Evolutionary conservation across 768 basidiomycete species (phyloP).

Genomic region (Termitomyces sp.): DNA sequence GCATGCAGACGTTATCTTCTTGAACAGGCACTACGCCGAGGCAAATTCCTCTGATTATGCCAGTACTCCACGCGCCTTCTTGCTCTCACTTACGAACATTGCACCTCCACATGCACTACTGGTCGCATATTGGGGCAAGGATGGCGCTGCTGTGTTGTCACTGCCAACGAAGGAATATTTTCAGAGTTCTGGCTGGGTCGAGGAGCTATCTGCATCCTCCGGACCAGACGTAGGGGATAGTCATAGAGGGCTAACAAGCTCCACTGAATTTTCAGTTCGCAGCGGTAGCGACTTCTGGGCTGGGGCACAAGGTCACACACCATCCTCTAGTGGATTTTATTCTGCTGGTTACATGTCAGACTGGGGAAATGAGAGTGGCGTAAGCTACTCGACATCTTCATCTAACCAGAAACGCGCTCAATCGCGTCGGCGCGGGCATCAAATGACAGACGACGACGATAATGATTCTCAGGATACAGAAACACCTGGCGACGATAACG

Average conservation of each 20-base stretch:
- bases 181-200: constrained; percentile 81
- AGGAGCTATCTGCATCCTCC: constrained; percentile 37
- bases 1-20: constrained; percentile 80
- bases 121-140: constrained; percentile 78
- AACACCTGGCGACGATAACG: constrained; percentile 38
- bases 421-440: constrained; percentile 26
- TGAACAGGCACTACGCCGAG: constrained; percentile 71
- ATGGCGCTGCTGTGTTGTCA: constrained; percentile 79
- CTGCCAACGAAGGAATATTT: constrained; percentile 85
- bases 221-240: constrained; percentile 9
- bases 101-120: constrained; percentile 75
- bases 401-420: constrained; percentile 18
- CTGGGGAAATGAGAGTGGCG: constrained; percentile 26
- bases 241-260: constrained; percentile 20
- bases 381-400: constrained; percentile 24
- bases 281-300: constrained; percentile 83
- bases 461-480: constrained; percentile 63
- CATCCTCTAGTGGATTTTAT: constrained; percentile 53
- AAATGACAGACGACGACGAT: constrained; percentile 44
- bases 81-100: constrained; percentile 67
- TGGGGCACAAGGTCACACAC: constrained; percentile 50
- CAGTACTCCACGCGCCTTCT: constrained; percentile 69
- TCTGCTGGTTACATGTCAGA: constrained; percentile 35
- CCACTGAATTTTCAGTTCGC: constrained; percentile 46
- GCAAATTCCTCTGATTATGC: constrained; percentile 58